phyloP scores from a whole-genome alignment of 177 flowering plant genomes.

The Vitis hybrid region DNA sequence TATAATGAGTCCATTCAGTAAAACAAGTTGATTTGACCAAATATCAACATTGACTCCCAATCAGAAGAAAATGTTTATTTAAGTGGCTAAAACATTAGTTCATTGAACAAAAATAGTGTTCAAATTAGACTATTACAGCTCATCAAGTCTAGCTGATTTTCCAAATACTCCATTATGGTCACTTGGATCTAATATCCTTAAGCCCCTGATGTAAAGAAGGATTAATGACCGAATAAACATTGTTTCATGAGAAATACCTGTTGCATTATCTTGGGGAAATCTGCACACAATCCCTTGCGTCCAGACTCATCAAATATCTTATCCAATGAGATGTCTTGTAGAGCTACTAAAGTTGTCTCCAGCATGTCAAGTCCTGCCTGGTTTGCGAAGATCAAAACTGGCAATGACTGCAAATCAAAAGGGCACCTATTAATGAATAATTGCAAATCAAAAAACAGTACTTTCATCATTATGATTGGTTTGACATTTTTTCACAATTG shows the following conservation, averaged over 20 bases:
- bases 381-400: conserved; percentile 88
- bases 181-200: too few relatives aligned
- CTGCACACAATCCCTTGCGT: conserved; percentile 64
- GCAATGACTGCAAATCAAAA: conserved; percentile 58
- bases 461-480: too few relatives aligned
- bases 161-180: too few relatives aligned
- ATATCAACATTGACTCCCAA: too few relatives aligned
- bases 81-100: too few relatives aligned
- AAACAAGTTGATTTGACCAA: too few relatives aligned
- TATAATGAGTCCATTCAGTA: too few relatives aligned
- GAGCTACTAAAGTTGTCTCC: conserved; percentile 86
- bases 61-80: too few relatives aligned
- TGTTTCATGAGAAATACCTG: conserved; percentile 48
- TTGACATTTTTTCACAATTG: too few relatives aligned
- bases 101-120: too few relatives aligned
- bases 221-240: not conserved
- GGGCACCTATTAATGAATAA: not conserved
- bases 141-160: too few relatives aligned
- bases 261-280: conserved; percentile 88
- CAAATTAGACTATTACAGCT: too few relatives aligned
- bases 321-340: conserved; percentile 87
- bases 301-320: conserved; percentile 90
- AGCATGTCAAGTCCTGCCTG: conserved; percentile 99
- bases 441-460: not conserved
- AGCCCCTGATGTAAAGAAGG: not conserved